Evolutionary conservation across 2,329 filamentous ascomycete genomes (phyloP), one percentile per base, ranked within the genome.

Genomic region (Penicillium psychrosexuale): DNA sequence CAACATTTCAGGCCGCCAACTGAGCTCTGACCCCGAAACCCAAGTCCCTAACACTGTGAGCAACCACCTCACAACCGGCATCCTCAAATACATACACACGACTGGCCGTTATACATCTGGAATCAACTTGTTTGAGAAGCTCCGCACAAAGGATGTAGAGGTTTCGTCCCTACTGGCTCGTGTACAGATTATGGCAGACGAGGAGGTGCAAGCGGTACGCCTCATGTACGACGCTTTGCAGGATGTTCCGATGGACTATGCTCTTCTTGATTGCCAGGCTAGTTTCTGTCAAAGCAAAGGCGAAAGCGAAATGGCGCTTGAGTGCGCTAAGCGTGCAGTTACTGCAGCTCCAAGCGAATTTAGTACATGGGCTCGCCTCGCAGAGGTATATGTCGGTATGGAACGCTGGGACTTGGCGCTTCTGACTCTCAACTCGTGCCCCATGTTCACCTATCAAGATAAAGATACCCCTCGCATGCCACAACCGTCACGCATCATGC

Each of bases 381-480:
- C 92, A 2, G 91, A 97, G 70, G 89, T 97, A 31, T 99, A 99
- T 65, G 90, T 97, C 52, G 84, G 88, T 47, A 84, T 96, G 75
- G 94, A 99, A 71, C 90, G 96, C 69, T 99, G 94, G 91, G 94
- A 97, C 69, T 85, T 97, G 63, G 94, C 94, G 0, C 82, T 99
- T 24, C 86, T 96, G 5, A 97, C 94, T 4, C 82, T 99, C 49
- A 99, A 99, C 76, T 99, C 94, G 17, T 99, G 94, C 73, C 94
- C 94, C 8, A 99, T 99, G 94, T 99, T 99, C 74, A 99, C 94
- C 7, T 97, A 99, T 73, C 94, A 97, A 74, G 94, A 99, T 75
- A 97, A 97, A 74, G 94, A 99, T 71, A 88, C 91, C 6, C 94
- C 94, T 3, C 78, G 94, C 56, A 93, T 97, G 88, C 94, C 94